These are phyloP conservation scores for Penicillium longicatenatum DNA, from an alignment of 495 filamentous ascomycete species.

Conservation along the genomic window DNA sequence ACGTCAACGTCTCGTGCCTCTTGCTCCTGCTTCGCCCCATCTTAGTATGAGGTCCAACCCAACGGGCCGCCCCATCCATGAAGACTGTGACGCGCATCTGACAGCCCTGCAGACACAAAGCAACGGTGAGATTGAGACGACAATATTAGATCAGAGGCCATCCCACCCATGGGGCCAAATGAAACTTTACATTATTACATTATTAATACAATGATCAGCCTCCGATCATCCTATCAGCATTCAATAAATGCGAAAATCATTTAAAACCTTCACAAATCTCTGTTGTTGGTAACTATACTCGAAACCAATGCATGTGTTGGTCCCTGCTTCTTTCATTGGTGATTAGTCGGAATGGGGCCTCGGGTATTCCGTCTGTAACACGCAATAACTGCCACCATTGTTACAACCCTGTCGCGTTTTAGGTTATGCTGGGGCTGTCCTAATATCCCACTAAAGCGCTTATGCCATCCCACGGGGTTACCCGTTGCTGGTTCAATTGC, in stretches of 20 bases:
- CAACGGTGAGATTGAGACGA: conserved; percentile 17
- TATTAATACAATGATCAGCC: background rate
- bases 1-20: background rate
- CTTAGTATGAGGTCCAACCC: background rate
- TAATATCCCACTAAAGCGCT: conserved; percentile 3
- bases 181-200: background rate
- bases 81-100: conserved; percentile 12
- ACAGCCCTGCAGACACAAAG: conserved; percentile 17
- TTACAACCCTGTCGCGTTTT: background rate
- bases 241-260: background rate
- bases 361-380: background rate
- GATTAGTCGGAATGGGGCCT: background rate
- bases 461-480: background rate
- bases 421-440: background rate
- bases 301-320: background rate
- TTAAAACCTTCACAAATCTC: background rate
- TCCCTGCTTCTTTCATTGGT: conserved; percentile 3
- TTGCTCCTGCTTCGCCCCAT: conserved; percentile 17
- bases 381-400: background rate
- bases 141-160: conserved; percentile 1
- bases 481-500: background rate
- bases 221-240: background rate
- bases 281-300: background rate
- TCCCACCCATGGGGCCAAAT: background rate
- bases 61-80: background rate